Conservation (phyloP, 176 grass and related monocot genomes). For the Phoenix roebelenii region DNA sequence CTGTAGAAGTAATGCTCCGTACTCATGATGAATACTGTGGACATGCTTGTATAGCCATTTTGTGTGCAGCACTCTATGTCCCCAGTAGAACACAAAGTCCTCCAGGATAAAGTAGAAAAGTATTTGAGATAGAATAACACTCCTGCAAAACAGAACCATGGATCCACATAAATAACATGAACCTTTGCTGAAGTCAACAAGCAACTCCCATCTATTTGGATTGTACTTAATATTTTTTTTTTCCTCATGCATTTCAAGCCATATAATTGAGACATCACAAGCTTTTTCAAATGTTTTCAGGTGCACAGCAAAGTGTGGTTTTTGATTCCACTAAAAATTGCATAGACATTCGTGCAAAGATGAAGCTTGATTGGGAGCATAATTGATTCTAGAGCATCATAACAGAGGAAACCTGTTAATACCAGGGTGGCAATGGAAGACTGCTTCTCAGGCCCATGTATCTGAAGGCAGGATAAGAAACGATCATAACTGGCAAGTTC, state of each 20-base stretch:
- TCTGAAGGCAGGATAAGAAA: slow-evolving; percentile 18
- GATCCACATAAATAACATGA: no score
- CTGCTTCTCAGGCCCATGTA: slow-evolving; percentile 14
- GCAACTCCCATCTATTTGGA: no score
- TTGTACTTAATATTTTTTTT: no score
- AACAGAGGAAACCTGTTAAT: background rate
- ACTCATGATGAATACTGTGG: slow-evolving; percentile 17
- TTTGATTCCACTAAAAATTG: no score
- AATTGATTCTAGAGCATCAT: background rate
- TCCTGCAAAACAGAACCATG: slow-evolving; percentile 2
- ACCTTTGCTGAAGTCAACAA: no score
- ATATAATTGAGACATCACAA: no score
- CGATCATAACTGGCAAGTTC: slow-evolving; percentile 11
- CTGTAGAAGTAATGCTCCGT: background rate
- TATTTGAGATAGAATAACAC: slow-evolving; percentile 6
- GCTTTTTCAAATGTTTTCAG: no score
- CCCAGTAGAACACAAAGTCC: slow-evolving; percentile 21
- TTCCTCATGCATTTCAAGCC: no score
- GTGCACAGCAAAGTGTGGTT: no score
- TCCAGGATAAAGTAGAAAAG: slow-evolving; percentile 16
- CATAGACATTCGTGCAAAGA: no score
- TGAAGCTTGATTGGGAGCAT: background rate
- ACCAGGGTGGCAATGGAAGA: slow-evolving; percentile 17
- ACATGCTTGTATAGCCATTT: slow-evolving; percentile 19
- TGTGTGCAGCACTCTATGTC: slow-evolving; percentile 14